Evolutionary conservation across 352 stramenopile genomes (phyloP).

Genomic region (Phytophthora citrophthora): DNA sequence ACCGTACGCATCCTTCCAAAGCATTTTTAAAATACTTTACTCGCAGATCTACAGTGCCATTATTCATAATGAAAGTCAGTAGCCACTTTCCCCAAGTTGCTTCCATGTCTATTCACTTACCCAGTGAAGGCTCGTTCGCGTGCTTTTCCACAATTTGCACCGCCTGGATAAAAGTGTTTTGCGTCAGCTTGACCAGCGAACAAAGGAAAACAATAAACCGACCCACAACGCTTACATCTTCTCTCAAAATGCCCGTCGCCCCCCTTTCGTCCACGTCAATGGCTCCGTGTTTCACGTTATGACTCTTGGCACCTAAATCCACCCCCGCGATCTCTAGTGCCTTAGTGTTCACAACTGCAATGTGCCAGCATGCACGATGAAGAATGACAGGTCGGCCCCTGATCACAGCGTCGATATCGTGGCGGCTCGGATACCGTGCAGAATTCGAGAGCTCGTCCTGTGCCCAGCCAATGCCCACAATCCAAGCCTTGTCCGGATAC

Average conservation of each 20-base stretch:
- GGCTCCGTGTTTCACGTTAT: slow-evolving; percentile 46
- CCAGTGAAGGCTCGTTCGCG: slow-evolving; percentile 68
- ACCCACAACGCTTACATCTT: slow-evolving; percentile 48
- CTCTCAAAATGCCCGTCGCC: slow-evolving; percentile 71
- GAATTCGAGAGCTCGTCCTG: slow-evolving; percentile 75
- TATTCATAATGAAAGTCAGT: background rate
- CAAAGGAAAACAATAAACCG: too few relatives aligned
- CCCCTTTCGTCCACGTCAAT: slow-evolving; percentile 75
- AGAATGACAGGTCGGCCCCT: slow-evolving; percentile 74
- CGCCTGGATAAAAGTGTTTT: slow-evolving; percentile 39
- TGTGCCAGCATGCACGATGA: slow-evolving; percentile 91
- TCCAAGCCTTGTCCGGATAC: slow-evolving; percentile 75
- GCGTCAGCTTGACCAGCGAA: background rate
- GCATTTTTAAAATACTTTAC: slow-evolving; percentile 66
- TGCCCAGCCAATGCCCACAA: slow-evolving; percentile 89
- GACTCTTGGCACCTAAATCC: slow-evolving; percentile 38
- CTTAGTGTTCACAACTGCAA: slow-evolving; percentile 86
- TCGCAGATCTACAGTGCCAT: slow-evolving; percentile 47
- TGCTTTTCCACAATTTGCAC: slow-evolving; percentile 78
- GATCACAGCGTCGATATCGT: slow-evolving; percentile 83
- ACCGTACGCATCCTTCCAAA: slow-evolving; percentile 70
- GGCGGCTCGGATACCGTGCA: slow-evolving; percentile 69
- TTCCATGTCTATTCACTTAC: slow-evolving; percentile 25
- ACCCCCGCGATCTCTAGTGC: slow-evolving; percentile 77
- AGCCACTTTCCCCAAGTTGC: background rate